phyloP scores from a whole-genome alignment of 345 rosid species.

The Eucalyptus regnans region DNA sequence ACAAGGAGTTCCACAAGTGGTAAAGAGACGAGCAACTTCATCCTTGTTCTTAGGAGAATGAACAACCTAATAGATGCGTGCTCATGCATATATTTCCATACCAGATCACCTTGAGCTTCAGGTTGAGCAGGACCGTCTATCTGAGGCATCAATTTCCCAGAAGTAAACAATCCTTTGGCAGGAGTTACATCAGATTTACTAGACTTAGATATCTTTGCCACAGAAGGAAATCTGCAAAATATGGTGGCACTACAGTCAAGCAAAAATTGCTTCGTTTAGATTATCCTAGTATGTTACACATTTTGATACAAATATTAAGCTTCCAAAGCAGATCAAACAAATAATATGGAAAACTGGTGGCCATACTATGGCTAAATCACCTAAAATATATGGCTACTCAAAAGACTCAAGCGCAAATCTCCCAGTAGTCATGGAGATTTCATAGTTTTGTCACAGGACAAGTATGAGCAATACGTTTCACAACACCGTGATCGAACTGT shows the following conservation, averaged over 20 bases:
- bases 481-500: not conserved
- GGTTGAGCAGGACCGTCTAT: conserved; percentile 26
- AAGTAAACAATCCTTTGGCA: conserved; percentile 48
- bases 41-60: not conserved
- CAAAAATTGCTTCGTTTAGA: not conserved
- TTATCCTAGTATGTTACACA: not conserved
- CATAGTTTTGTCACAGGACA: not conserved
- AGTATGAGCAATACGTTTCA: not conserved
- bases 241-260: not conserved
- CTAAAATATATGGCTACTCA: not conserved
- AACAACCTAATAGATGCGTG: not conserved
- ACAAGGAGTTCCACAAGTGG: not conserved
- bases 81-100: conserved; percentile 7
- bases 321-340: not conserved
- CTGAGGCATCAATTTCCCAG: conserved; percentile 36
- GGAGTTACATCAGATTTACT: conserved; percentile 50
- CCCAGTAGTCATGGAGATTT: not conserved
- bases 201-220: conserved; percentile 40
- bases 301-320: not conserved
- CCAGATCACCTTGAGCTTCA: conserved; percentile 52
- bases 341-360: not conserved
- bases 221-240: conserved; percentile 60
- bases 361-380: not conserved
- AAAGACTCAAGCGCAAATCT: not conserved
- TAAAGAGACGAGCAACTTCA: not conserved